A percentile compares a stretch with the other conserved stretches of the same genome.
Conservation (phyloP, 73 alveolate species). For the Paramecium pentaurelia region DNA sequence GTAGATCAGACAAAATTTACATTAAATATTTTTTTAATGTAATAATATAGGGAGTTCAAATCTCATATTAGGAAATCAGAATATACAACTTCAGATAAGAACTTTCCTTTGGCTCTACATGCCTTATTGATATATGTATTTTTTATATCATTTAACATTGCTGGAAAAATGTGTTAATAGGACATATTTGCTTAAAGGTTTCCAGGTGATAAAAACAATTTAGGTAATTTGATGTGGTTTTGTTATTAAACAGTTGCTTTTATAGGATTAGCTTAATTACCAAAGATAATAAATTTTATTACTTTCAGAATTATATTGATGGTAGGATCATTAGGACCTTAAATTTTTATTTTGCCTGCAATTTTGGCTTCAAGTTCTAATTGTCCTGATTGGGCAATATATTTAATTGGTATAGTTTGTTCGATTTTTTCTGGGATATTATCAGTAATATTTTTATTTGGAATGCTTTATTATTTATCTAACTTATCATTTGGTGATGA, state of each 20-base stretch:
- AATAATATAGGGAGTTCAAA: conserved; percentile 21
- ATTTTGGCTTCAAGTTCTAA: neutral
- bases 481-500: conserved; percentile 43
- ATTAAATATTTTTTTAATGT: neutral
- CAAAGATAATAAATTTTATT: neutral
- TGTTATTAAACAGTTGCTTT: neutral
- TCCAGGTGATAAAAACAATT: neutral
- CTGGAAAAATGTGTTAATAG: neutral
- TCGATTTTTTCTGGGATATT: conserved; percentile 15
- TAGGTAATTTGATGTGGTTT: neutral
- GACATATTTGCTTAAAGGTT: neutral
- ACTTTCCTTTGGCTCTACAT: conserved; percentile 31
- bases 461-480: conserved; percentile 44
- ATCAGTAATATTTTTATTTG: conserved; percentile 8
- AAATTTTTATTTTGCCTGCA: conserved; percentile 5
- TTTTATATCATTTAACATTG: neutral
- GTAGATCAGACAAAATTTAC: neutral
- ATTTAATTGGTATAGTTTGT: neutral
- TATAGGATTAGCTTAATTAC: conserved; percentile 7
- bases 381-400: neutral
- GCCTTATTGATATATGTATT: neutral
- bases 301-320: conserved; percentile 11
- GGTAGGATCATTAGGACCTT: conserved; percentile 32
- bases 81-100: neutral
- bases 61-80: neutral